A percentile compares a stretch with the other conserved stretches of the same genome.
These are phyloP conservation scores for Teratosphaeria viscida DNA, from an alignment of 2,329 filamentous ascomycete genomes.

Conservation along the genomic window DNA sequence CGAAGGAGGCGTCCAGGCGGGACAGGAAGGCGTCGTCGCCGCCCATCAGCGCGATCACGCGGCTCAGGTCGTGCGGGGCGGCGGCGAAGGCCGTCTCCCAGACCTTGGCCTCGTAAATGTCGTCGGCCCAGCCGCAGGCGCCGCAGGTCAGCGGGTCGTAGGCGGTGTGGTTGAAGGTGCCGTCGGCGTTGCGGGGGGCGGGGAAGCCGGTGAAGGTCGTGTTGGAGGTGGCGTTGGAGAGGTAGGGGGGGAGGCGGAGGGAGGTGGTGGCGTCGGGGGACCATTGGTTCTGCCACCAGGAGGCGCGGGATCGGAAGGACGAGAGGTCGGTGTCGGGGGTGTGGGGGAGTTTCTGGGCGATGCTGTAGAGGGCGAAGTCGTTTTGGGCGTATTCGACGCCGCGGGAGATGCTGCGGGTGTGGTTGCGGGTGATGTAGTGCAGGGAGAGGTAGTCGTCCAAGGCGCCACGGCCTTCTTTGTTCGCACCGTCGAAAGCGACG, in stretches of 20 bases:
- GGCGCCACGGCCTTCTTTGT: constrained; percentile 57
- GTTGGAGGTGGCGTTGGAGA: not conserved
- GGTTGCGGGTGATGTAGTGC: constrained; percentile 49
- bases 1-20: constrained; percentile 47
- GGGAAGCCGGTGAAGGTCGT: constrained; percentile 43
- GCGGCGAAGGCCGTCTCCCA: constrained; percentile 27
- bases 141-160: constrained; percentile 41
- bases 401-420: constrained; percentile 52
- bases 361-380: constrained; percentile 56
- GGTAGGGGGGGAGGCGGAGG: not conserved
- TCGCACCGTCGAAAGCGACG: constrained; percentile 48
- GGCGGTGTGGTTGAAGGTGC: constrained; percentile 11
- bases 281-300: constrained; percentile 59
- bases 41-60: constrained; percentile 44
- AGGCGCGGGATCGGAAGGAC: not conserved
- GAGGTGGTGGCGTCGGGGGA: constrained; percentile 46
- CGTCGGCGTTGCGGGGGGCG: constrained; percentile 40
- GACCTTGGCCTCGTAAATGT: not conserved
- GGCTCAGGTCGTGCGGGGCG: constrained; percentile 52
- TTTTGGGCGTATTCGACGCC: constrained; percentile 59
- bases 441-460: constrained; percentile 55
- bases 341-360: constrained; percentile 50
- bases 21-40: constrained; percentile 44
- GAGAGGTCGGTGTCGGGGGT: constrained; percentile 52
- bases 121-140: constrained; percentile 52